Base-by-base conservation (phyloP, 2,329 filamentous ascomycete genomes). In the Trichoderma endophyticum region DNA sequence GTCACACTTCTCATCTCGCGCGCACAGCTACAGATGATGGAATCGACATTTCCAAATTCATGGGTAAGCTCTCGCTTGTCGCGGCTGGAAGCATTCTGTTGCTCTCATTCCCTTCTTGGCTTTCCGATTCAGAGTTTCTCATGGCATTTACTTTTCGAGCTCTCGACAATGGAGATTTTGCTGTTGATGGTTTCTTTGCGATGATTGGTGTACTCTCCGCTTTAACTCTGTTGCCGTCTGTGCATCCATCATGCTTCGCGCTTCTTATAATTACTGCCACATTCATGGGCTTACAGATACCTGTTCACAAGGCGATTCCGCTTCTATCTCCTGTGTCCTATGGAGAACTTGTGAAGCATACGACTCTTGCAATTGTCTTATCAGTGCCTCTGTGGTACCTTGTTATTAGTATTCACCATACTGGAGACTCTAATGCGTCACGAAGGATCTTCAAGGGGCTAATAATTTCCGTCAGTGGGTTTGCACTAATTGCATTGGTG, bases 141-240 rank as follows among this genome's bases (percentile, higher is more conserved):
- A 77, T 78, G 76, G 79, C 80, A 18, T 61, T 82, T n/a, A 71
- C 74, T 1, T 77, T 81, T 14, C 73, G 75, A 32, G 74, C 73
- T 36, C 75, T 80, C 6, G 78, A 75, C 4, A 57, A 78, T 2
- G 72, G 77, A 8, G 80, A 82, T 30, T 73, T 82, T 6, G 28
- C 79, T 15, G 9, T 78, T 15, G 80, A 82, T 60, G 79, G 79
- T 34, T 62, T 75, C 2, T 64, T 76, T 4, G 77, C 77, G 6
- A 73, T 76, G 6, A 21, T 73, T 7, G 75, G 65, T 7, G 60
- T 82, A 2, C n/a, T 79, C 15, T 79, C 76, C 6, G 74, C 74
- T 3, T 72, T 80, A 9, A 75, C 77, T 57, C 70, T 81, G 30
- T 73, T 82, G 4, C 74, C 74, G 2, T 73, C 72, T 24, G 73